Evolutionary conservation across 192 early-diverging fungal species (phyloP), one percentile per base, ranked within the genome.

Genomic region (Dimargaris xerosporica): DNA sequence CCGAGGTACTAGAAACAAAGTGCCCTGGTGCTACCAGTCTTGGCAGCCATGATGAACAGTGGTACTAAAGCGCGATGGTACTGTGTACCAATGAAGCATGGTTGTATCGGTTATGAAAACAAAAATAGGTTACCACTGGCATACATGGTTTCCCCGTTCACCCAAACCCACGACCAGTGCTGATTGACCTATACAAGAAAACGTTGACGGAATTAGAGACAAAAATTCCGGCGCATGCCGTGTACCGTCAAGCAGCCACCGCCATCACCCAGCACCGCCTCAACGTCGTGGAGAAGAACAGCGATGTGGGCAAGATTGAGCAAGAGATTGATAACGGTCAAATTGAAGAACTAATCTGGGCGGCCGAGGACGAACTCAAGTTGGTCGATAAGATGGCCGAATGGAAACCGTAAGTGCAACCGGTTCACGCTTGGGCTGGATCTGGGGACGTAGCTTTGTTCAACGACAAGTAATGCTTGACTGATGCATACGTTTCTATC

Each of bases 281-380:
- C 54, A 74, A 69, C 44, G 73, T 93, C 63, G 87, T 88, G 26
- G 79, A 94, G 69, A 68, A 75, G 41, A 84, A 81, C 59, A 83
- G 87, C 63, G 82, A 89, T 61, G 71, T 87, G 47, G 51, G 65
- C 46, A 78, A 81, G 67, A 91, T 94, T 67, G 94, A 97, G 75
- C 62, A 80, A 66, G 68, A 81, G 48, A 75, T 94, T 34, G 75
- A 75, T 65, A 81, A 74, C 41, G 92, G 92, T 34, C 88, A 91
- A 75, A 88, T 97, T 65, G 94, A 97, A 72, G 91, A 97, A 78
- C 74, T 97, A 6, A 85, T 95, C 62, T 66, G 72, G 44, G 88
- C 89, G 69, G 94, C 94, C 10, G 77, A 91, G 64, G 90, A 90
- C 50, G 94, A 97, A 71, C 76, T 91, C 61, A 83, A 80, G 64